Evolutionary conservation across 1,139 yeast species (phyloP).

Genomic region (Taphrina pruni): DNA sequence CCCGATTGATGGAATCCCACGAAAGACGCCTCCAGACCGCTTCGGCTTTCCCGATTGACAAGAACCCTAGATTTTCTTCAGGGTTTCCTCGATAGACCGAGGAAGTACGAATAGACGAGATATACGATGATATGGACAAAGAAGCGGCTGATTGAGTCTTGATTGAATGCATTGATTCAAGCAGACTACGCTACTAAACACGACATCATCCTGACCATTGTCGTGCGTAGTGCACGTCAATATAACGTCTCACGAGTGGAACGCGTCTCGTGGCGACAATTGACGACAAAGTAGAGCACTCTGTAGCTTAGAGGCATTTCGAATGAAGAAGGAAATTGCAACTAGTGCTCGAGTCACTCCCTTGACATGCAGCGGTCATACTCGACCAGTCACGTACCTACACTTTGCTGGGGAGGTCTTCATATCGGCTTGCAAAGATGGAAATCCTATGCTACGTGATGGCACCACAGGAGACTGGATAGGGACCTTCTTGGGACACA

Average conservation of each 20-base stretch:
- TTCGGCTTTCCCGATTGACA: too few species aligned
- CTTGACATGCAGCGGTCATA: conserved; percentile 52
- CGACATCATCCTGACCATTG: too few species aligned
- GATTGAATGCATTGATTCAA: background rate
- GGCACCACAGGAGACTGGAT: conserved; percentile 55
- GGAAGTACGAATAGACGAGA: background rate
- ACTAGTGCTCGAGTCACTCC: conserved; percentile 38
- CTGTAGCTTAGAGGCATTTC: too few species aligned
- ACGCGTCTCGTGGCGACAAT: too few species aligned
- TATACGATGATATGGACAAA: background rate
- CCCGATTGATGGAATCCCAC: too few species aligned
- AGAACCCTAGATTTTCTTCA: background rate
- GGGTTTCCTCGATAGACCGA: background rate
- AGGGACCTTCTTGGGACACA: conserved; percentile 54
- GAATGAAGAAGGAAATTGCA: conserved; percentile 19
- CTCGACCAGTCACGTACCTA: conserved; percentile 54
- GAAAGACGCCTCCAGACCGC: too few species aligned
- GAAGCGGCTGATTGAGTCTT: background rate
- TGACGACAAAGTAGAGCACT: too few species aligned
- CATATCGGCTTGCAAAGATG: conserved; percentile 55
- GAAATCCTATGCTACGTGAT: conserved; percentile 53
- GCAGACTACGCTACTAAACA: background rate
- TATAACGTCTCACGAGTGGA: too few species aligned
- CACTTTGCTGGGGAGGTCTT: conserved; percentile 50
- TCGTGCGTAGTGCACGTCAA: too few species aligned